Conservation (phyloP, 2,329 filamentous ascomycete genomes). For the Aphanoascus verrucosus region DNA sequence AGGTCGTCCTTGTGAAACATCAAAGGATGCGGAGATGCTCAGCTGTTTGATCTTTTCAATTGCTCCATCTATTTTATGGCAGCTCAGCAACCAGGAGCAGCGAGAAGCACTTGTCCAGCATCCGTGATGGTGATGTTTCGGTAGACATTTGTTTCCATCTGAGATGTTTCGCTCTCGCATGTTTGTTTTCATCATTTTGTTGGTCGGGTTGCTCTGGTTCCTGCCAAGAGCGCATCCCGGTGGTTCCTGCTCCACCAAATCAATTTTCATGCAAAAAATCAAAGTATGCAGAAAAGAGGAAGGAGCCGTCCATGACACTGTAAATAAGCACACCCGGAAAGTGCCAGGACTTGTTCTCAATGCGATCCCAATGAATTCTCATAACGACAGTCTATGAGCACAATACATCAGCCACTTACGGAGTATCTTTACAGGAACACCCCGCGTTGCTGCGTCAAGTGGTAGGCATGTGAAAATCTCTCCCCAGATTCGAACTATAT, state of each 20-base stretch:
- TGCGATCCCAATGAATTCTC: too few species aligned
- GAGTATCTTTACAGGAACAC: too few species aligned
- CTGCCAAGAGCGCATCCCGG: constrained; percentile 1
- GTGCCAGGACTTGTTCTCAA: too few species aligned
- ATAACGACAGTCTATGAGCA: too few species aligned
- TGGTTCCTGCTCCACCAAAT: not conserved
- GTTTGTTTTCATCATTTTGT: not conserved
- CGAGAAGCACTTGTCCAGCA: not conserved
- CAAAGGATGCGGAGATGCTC: not conserved
- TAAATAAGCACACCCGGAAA: not conserved
- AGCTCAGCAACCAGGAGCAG: not conserved
- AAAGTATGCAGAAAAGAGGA: not conserved
- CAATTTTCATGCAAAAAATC: not conserved
- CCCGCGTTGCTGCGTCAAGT: too few species aligned
- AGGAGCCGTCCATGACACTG: too few species aligned
- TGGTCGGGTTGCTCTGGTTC: not conserved
- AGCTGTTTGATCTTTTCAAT: not conserved
- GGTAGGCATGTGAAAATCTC: too few species aligned
- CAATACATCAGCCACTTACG: too few species aligned
- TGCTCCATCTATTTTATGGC: too few species aligned
- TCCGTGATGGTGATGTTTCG: not conserved
- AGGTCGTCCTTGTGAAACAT: not conserved
- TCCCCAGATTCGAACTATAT: too few species aligned
- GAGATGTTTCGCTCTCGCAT: not conserved
- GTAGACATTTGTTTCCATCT: not conserved